Conservation (phyloP, 169 alveolate genomes). For the Plasmodium gaboni region DNA sequence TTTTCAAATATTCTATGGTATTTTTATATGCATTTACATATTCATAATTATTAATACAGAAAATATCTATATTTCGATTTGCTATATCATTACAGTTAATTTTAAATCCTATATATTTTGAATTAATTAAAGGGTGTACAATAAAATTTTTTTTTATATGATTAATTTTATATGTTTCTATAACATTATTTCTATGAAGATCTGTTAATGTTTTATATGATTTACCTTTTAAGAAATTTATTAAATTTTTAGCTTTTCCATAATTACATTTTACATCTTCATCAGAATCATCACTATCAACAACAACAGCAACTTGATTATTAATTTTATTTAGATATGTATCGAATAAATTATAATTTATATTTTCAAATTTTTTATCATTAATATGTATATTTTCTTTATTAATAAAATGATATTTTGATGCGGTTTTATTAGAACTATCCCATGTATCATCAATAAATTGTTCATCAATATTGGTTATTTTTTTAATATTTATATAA, state of each 20-base stretch:
- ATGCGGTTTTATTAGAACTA: not conserved
- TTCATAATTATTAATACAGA: slow-evolving; percentile 60
- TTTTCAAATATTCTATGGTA: slow-evolving; percentile 43
- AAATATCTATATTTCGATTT: slow-evolving; percentile 57
- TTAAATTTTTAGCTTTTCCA: slow-evolving; percentile 35
- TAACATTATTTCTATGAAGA: not conserved
- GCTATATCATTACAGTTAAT: slow-evolving; percentile 43
- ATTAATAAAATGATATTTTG: slow-evolving; percentile 13
- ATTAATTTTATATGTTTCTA: slow-evolving; percentile 27
- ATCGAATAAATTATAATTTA: slow-evolving; percentile 27
- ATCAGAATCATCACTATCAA: slow-evolving; percentile 74
- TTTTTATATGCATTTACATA: slow-evolving; percentile 71
- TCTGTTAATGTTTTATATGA: not conserved
- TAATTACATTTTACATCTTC: slow-evolving; percentile 25
- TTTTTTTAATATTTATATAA: slow-evolving; percentile 33
- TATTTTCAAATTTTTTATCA: not conserved
- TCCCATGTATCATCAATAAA: slow-evolving; percentile 45
- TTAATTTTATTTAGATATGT: slow-evolving; percentile 42
- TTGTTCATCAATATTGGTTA: slow-evolving; percentile 31
- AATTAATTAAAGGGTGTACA: slow-evolving; percentile 68
- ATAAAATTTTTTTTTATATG: slow-evolving; percentile 38
- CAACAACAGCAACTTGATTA: slow-evolving; percentile 50
- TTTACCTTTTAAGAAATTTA: slow-evolving; percentile 66
- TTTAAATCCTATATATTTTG: slow-evolving; percentile 69
- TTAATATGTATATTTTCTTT: not conserved